Base-by-base conservation (phyloP, 129 eudicot genomes). In the Deinandra increscens region DNA sequence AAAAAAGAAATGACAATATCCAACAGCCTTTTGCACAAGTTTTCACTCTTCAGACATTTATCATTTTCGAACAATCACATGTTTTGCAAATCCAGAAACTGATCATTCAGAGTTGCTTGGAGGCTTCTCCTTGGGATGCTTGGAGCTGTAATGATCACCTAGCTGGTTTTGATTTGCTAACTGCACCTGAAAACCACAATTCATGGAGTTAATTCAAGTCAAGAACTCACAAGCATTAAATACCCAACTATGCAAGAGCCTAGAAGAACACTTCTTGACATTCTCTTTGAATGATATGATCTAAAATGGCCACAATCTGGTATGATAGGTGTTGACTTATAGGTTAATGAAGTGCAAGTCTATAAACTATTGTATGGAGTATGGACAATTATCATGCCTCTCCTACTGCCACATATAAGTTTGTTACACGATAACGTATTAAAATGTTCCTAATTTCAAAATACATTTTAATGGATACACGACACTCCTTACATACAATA, bases 101-200 rank as follows among this genome's bases (percentile, higher is more conserved):
- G 23, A 69, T 74, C 79, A 91, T 64, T 69, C 87, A 31, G 97
- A 87, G 82, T 80, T 80, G 83, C 93, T 88, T 70, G 97, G 97
- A 61, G 97, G 93, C 78, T 80, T 78, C 69, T 91, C 97, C 69
- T 91, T 91, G 18, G 92, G 96, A 80, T 92, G 98, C 77, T 88
- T 88, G 51, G 98, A 89, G 72, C 84, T 75, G 49, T 88, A 92
- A 83, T 91, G 98, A 81, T 91, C 96, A 58, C 17, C 72, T 5
- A 91, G 91, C 87, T 92, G 98, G 41, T 92, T 88, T 38, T 88
- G 84, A 81, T 92, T 92, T 20, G 98, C 98, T 74, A 92, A 78
- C 64, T 84, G 95, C 60, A 58, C 86, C 96, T 91, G 86, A 54
- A 79, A 84, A 48, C 48, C 69, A 17, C 45, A 45, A 53, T 17